phyloP scores from a whole-genome alignment of 208 protist genomes.

The Trypanosoma congolense region DNA sequence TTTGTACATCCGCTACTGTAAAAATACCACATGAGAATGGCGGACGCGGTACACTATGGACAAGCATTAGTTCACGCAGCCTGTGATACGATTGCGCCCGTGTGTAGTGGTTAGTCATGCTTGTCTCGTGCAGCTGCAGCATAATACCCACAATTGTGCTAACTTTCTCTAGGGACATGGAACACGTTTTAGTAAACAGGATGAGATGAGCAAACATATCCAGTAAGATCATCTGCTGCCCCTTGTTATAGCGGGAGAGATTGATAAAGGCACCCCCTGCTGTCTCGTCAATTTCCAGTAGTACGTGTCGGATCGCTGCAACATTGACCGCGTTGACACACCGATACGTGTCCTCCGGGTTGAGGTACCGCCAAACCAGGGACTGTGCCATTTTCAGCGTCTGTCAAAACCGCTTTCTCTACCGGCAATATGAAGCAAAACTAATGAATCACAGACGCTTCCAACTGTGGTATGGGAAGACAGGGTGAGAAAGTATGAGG shows the following conservation, averaged over 20 bases:
- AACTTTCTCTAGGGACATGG: constrained; percentile 69
- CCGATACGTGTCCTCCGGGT: constrained; percentile 41
- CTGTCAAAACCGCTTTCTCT: neutral
- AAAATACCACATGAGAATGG: constrained; percentile 86
- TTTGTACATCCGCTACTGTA: constrained; percentile 70
- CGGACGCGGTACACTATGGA: constrained; percentile 82
- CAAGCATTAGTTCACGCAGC: constrained; percentile 66
- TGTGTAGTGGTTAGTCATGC: constrained; percentile 54
- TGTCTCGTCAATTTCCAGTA: constrained; percentile 32
- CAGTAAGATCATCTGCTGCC: constrained; percentile 60
- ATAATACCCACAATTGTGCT: constrained; percentile 80
- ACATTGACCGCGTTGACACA: constrained; percentile 52
- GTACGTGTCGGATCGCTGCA: constrained; percentile 32
- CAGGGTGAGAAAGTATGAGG: no score
- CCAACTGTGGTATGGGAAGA: no score
- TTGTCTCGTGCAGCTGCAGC: constrained; percentile 53
- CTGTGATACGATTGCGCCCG: constrained; percentile 63
- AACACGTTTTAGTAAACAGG: constrained; percentile 58
- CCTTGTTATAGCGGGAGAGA: constrained; percentile 18
- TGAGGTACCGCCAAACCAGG: constrained; percentile 64
- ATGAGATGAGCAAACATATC: constrained; percentile 81
- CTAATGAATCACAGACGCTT: no score
- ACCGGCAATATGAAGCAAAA: no score
- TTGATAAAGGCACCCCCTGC: constrained; percentile 28
- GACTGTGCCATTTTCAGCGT: constrained; percentile 24